Percentiles rank a stretch among this genome's conserved stretches.
These are phyloP conservation scores for Guillardia theta DNA, from an alignment of 78 protist genomes.

Conservation along the genomic window DNA sequence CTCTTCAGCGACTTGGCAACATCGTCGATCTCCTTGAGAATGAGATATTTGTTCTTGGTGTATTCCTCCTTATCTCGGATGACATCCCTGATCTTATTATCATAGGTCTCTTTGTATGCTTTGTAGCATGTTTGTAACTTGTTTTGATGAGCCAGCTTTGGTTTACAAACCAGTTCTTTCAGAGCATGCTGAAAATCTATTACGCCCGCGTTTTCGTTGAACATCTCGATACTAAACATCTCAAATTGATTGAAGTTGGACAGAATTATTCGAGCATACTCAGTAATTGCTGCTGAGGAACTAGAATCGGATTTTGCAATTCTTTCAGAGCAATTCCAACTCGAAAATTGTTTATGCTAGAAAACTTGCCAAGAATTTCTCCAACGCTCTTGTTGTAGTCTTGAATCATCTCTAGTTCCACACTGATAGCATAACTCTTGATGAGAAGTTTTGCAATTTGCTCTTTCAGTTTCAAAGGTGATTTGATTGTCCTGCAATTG, in stretches of 20 bases:
- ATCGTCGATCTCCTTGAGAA: neutral
- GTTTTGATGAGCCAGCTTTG: neutral
- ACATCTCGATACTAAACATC: neutral
- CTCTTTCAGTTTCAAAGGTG: neutral
- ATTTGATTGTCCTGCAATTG: too few species aligned
- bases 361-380: neutral
- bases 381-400: neutral
- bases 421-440: neutral
- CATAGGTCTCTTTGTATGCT: neutral
- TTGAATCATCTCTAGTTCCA: neutral
- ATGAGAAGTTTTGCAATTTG: neutral
- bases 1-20: neutral
- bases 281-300: neutral
- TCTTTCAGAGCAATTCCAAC: neutral
- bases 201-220: neutral
- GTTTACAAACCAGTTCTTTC: neutral
- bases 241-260: neutral
- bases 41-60: neutral
- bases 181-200: neutral
- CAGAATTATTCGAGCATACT: neutral
- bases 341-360: neutral
- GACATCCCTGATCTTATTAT: neutral
- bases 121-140: neutral
- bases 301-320: neutral
- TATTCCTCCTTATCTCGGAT: neutral